Base-by-base conservation (phyloP, 805 yeast genomes). In the Metschnikowia sp. region DNA sequence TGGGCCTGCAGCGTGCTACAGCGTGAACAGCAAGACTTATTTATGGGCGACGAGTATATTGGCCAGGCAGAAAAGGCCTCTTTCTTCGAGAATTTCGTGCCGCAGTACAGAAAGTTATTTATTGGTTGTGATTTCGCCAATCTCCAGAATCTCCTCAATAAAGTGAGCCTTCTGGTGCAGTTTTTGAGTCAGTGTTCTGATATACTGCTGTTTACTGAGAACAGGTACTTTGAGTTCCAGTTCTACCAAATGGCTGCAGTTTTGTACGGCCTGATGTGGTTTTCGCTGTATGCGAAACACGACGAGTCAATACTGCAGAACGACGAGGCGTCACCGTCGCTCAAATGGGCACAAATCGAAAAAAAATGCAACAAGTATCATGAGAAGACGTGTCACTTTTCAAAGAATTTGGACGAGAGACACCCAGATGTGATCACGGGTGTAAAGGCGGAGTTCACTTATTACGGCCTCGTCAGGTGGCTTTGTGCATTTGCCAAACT, bases 161-260 rank as follows among this genome's bases (percentile, higher is more conserved):
- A 52, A 18, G 52, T 53, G 34, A 39, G 48, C 8, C 47, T 58
- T 13, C 34, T 52, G 28, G 56, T 57, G 18, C 63, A 52, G 26
- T 64, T 68, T 50, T 38, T 56, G 15, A 53, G 55, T 13, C 69
- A 63, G 33, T 66, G 69, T 8, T 47, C 51, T 15, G 57, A 55
- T 36, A 44, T 50, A 28, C 47, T 43, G 10, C 60, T 52, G 32
- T 57, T 65, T 39, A 49, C 49, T 12, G 45, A 48, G 8, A 68
- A 65, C 53, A 44, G 55, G 30, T 65, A 55, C 52, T 47, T 68
- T 31, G 70, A 69, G 52, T 62, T 55, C 42, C 51, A 60, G 29
- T 63, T 65, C 41, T 58, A 57, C 42, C 70, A 65, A 40, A 59
- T 58, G 31, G 41, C 58, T 4, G 48, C 57, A 11, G 48, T 54